These are phyloP conservation scores for Trifolium pratense DNA, from an alignment of 306 rosid species.

Conservation along the genomic window DNA sequence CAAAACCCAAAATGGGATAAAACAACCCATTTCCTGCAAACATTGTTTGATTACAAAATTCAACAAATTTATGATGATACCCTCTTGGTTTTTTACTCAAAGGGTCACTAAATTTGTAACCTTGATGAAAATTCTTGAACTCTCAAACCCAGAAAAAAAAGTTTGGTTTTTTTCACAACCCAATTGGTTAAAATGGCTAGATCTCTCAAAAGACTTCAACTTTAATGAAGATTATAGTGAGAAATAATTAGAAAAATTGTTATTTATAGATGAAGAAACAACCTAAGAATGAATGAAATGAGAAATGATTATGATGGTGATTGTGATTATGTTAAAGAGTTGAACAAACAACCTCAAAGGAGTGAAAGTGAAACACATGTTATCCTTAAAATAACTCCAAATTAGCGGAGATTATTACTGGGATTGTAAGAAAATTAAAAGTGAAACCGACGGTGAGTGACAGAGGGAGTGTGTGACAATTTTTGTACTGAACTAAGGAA, in stretches of 20 bases:
- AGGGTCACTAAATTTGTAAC: constrained; percentile 24
- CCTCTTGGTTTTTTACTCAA: constrained; percentile 42
- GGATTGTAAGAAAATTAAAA: constrained; percentile 23
- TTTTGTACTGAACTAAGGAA: constrained; percentile 38
- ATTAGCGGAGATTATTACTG: constrained; percentile 18
- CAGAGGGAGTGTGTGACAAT: constrained; percentile 36
- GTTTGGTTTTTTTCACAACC: constrained; percentile 24
- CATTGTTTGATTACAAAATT: constrained; percentile 52
- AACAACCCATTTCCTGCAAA: constrained; percentile 65
- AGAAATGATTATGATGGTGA: constrained; percentile 42
- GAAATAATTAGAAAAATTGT: not conserved
- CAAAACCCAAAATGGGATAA: constrained; percentile 80
- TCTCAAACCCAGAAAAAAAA: constrained; percentile 44
- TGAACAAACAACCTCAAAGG: constrained; percentile 31
- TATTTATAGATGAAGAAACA: constrained; percentile 34
- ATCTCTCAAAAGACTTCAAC: constrained; percentile 51
- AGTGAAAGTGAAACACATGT: constrained; percentile 34
- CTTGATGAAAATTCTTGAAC: constrained; percentile 40
- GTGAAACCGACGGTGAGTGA: constrained; percentile 30
- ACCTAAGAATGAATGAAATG: constrained; percentile 27
- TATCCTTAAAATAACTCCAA: constrained; percentile 33
- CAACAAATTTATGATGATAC: constrained; percentile 39
- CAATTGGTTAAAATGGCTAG: constrained; percentile 44
- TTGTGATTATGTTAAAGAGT: constrained; percentile 22
- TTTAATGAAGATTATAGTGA: constrained; percentile 15